Conservation (phyloP, 345 rosid species). For the Zanthoxylum bungeanum region DNA sequence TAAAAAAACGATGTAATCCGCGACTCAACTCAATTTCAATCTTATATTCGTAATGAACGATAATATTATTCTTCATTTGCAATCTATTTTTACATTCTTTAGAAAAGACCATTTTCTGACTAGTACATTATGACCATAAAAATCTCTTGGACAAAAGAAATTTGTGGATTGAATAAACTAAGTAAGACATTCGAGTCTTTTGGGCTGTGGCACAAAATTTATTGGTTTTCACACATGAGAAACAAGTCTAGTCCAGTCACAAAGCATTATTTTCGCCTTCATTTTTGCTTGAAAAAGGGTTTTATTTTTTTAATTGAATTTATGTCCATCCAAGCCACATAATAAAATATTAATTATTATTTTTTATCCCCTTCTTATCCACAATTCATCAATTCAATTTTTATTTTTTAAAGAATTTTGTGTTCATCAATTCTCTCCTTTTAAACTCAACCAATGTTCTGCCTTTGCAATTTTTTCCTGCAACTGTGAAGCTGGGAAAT, state of each 20-base stretch:
- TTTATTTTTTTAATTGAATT: background rate
- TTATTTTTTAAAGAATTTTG: background rate
- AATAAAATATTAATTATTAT: background rate
- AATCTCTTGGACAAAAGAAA: background rate
- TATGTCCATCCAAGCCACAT: background rate
- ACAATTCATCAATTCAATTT: background rate
- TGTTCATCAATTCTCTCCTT: background rate
- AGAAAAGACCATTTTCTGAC: background rate
- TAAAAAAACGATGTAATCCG: too few species aligned
- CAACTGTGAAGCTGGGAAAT: background rate
- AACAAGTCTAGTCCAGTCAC: background rate
- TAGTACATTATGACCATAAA: background rate
- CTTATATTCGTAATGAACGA: too few species aligned
- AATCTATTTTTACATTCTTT: too few species aligned
- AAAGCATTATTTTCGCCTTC: constrained; percentile 5
- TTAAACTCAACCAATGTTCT: background rate
- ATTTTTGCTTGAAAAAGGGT: background rate
- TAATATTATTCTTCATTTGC: too few species aligned
- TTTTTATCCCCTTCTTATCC: background rate
- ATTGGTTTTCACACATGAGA: background rate
- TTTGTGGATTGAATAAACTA: background rate
- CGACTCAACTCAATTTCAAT: too few species aligned
- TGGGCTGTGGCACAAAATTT: background rate
- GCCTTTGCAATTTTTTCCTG: background rate
- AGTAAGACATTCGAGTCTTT: background rate